phyloP scores from a whole-genome alignment of 2,329 filamentous ascomycete species.

The Cordyceps cicadae region DNA sequence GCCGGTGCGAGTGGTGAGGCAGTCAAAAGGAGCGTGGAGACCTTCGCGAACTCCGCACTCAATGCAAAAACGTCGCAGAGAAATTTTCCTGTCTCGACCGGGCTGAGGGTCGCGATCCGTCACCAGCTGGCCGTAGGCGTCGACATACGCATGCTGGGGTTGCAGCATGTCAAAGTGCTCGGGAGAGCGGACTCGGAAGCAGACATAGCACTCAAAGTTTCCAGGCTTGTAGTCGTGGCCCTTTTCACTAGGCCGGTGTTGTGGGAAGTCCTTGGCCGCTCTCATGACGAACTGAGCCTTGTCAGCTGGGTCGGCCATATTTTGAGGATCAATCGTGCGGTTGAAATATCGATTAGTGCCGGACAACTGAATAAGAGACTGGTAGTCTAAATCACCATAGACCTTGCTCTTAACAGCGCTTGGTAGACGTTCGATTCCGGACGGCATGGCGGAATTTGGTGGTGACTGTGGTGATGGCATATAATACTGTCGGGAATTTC shows the following conservation, averaged over 20 bases:
- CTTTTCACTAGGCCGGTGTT: constrained; percentile 31
- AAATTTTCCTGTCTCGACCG: constrained; percentile 21
- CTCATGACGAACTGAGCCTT: constrained; percentile 34
- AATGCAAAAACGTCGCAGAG: constrained; percentile 33
- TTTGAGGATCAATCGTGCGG: constrained; percentile 24
- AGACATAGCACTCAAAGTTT: constrained; percentile 35
- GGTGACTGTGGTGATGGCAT: constrained; percentile 11
- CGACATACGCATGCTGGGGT: constrained; percentile 25
- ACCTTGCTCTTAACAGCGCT: constrained; percentile 26
- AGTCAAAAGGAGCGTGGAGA: constrained; percentile 29
- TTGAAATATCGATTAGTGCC: constrained; percentile 29
- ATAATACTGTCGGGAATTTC: constrained; percentile 11
- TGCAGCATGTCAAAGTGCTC: constrained; percentile 32
- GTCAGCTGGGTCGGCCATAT: constrained; percentile 27
- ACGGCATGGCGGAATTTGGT: constrained; percentile 16
- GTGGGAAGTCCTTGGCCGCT: constrained; percentile 32
- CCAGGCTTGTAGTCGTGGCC: constrained; percentile 30
- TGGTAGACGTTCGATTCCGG: constrained; percentile 27
- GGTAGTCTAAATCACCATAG: constrained; percentile 30
- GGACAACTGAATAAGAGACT: constrained; percentile 32
- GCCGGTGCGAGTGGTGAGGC: constrained; percentile 28
- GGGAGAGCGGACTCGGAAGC: constrained; percentile 32
- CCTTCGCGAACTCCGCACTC: constrained; percentile 32
- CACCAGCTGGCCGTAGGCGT: constrained; percentile 23
- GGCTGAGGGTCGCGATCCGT: constrained; percentile 21